phyloP scores from a whole-genome alignment of 2,329 filamentous ascomycete species.

The Fusarium falciforme region DNA sequence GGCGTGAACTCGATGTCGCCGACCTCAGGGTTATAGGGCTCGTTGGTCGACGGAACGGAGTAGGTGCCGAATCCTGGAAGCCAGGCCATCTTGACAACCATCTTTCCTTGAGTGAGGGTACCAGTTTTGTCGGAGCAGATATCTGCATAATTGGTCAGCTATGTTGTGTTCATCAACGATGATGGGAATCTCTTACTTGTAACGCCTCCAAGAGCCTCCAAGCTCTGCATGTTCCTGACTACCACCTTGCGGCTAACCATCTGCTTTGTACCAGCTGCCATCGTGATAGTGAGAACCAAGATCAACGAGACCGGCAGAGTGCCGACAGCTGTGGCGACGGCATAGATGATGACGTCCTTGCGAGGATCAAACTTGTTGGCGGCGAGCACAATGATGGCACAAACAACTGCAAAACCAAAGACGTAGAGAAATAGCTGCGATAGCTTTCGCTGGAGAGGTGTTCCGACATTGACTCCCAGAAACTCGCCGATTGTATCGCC shows the following conservation, averaged over 20 bases:
- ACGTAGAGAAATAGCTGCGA: slow-evolving; percentile 74
- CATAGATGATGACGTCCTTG: slow-evolving; percentile 54
- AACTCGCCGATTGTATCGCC: slow-evolving; percentile 49
- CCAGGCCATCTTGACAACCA: slow-evolving; percentile 49
- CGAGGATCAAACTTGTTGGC: slow-evolving; percentile 45
- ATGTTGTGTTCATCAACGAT: accelerated
- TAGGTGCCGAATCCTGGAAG: slow-evolving; percentile 46
- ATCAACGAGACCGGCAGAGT: slow-evolving; percentile 60
- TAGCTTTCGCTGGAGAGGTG: slow-evolving; percentile 75
- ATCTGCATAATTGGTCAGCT: slow-evolving; percentile 27
- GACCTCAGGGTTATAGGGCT: slow-evolving; percentile 43
- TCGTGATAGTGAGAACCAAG: slow-evolving; percentile 69
- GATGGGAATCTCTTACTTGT: slow-evolving; percentile 49
- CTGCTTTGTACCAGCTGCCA: slow-evolving; percentile 62
- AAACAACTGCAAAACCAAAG: slow-evolving; percentile 35
- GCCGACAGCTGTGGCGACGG: slow-evolving; percentile 55
- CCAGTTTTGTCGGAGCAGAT: slow-evolving; percentile 50
- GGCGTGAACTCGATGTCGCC: slow-evolving; percentile 33
- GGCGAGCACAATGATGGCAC: slow-evolving; percentile 34
- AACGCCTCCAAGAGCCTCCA: slow-evolving; percentile 61
- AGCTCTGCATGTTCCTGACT: slow-evolving; percentile 55
- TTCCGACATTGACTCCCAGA: slow-evolving; percentile 66
- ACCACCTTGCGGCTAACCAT: slow-evolving; percentile 63
- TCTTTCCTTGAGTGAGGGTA: slow-evolving; percentile 51
- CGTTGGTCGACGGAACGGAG: slow-evolving; percentile 42